Conservation (phyloP, 2,329 filamentous ascomycete species). For the Arthrobotrys sphaeroides region DNA sequence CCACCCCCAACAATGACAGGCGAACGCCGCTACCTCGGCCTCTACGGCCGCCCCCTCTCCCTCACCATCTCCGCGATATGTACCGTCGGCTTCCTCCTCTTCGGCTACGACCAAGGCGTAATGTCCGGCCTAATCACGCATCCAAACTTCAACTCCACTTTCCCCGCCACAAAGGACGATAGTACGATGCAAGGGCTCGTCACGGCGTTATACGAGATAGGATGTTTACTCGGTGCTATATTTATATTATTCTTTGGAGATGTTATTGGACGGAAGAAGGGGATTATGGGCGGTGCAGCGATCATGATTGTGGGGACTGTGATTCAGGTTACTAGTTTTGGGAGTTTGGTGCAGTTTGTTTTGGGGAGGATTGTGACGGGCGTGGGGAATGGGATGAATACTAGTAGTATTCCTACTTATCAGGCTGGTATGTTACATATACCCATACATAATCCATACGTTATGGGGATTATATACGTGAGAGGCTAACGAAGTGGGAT, state of each 20-base stretch:
- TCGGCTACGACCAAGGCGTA: conserved; percentile 68
- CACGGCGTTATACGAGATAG: conserved; percentile 59
- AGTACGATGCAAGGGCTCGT: conserved; percentile 63
- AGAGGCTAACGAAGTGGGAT: not conserved
- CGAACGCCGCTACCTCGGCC: conserved; percentile 61
- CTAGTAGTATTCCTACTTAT: conserved; percentile 64
- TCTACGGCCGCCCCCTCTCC: conserved; percentile 69
- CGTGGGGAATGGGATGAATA: conserved; percentile 67
- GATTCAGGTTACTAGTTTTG: conserved; percentile 67
- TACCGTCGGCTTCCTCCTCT: conserved; percentile 72
- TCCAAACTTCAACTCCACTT: conserved; percentile 65
- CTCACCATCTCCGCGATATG: conserved; percentile 71
- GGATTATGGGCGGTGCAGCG: conserved; percentile 69
- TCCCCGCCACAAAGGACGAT: conserved; percentile 63
- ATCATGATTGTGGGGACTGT: conserved; percentile 70
- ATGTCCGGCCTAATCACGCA: conserved; percentile 69
- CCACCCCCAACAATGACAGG: not conserved
- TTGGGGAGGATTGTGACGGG: conserved; percentile 68
- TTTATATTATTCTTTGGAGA: conserved; percentile 68
- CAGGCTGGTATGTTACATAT: conserved; percentile 63
- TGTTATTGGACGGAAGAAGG: conserved; percentile 67
- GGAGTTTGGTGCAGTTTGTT: conserved; percentile 67
- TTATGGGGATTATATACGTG: not conserved
- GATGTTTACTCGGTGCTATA: conserved; percentile 68
- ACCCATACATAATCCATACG: conserved; percentile 58